These are phyloP conservation scores for Fusarium nygamai DNA, from an alignment of 2,329 filamentous ascomycete species.

Conservation along the genomic window DNA sequence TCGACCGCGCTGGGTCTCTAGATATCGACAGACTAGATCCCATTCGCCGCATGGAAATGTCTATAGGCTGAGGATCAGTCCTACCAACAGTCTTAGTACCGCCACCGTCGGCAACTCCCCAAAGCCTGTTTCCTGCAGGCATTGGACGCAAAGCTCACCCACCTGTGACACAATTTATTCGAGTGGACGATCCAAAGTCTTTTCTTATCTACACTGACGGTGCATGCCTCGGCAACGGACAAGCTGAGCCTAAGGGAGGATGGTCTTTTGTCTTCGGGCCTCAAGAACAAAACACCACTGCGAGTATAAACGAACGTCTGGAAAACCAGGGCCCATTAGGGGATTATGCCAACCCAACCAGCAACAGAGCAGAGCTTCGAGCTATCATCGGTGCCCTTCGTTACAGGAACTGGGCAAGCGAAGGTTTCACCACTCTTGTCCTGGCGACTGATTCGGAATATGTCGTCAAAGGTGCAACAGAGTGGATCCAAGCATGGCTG, in stretches of 20 bases:
- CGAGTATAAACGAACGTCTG: slow-evolving; percentile 46
- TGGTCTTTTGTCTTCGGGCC: slow-evolving; percentile 50
- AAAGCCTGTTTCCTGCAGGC: background rate
- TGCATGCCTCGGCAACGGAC: slow-evolving; percentile 56
- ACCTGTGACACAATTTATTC: slow-evolving; percentile 6
- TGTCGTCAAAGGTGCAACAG: slow-evolving; percentile 18
- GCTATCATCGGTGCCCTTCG: slow-evolving; percentile 15
- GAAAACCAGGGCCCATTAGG: slow-evolving; percentile 56
- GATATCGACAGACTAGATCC: background rate
- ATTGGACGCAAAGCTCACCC: background rate
- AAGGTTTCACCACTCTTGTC: slow-evolving; percentile 49
- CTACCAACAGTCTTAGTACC: slow-evolving; percentile 25
- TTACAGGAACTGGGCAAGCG: slow-evolving; percentile 35
- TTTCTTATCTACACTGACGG: slow-evolving; percentile 58
- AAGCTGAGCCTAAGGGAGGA: slow-evolving; percentile 49
- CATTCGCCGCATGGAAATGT: background rate
- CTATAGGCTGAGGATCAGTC: slow-evolving; percentile 13
- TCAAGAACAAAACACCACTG: background rate
- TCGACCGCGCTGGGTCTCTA: background rate
- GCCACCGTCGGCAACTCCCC: background rate
- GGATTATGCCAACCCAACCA: slow-evolving; percentile 51
- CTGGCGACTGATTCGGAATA: slow-evolving; percentile 46
- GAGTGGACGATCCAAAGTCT: background rate
- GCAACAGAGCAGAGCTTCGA: slow-evolving; percentile 49
- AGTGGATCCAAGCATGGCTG: slow-evolving; percentile 27